Conservation (phyloP, 306 rosid genomes). For the Gastrolobium bilobum region DNA sequence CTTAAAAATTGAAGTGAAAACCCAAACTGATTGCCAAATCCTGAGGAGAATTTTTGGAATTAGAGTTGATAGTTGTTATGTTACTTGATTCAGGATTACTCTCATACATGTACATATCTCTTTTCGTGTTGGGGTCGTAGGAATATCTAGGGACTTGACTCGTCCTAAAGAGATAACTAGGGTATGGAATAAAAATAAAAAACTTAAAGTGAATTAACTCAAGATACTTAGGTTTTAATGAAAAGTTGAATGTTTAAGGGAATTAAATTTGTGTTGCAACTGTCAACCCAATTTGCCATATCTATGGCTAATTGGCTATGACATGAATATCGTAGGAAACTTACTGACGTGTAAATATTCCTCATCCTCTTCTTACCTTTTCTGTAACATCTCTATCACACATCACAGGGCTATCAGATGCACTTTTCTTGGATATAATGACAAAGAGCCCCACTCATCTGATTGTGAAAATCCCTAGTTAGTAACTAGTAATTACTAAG, state of each 20-base stretch:
- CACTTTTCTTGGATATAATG: slow-evolving; percentile 1
- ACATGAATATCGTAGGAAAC: slow-evolving; percentile 20
- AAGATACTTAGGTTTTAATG: slow-evolving; percentile 38
- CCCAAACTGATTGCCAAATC: no score
- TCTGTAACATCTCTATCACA: slow-evolving; percentile 34
- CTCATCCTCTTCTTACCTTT: slow-evolving; percentile 37
- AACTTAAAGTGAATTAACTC: slow-evolving; percentile 15
- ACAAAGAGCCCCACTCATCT: slow-evolving; percentile 19
- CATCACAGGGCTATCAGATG: slow-evolving; percentile 35
- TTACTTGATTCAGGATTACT: no score
- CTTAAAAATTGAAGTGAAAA: slow-evolving; percentile 21
- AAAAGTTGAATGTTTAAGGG: slow-evolving; percentile 51
- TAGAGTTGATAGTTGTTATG: no score
- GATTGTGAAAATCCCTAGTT: slow-evolving; percentile 17
- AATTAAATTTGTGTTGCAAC: slow-evolving; percentile 40
- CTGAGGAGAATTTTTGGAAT: no score
- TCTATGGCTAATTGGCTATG: neutral
- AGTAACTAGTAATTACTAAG: slow-evolving; percentile 1
- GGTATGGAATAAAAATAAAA: no score
- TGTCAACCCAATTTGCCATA: slow-evolving; percentile 39
- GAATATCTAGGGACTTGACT: no score
- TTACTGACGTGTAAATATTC: slow-evolving; percentile 38
- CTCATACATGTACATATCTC: no score
- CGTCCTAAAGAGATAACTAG: no score
- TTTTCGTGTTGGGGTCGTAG: no score